Evolutionary conservation across 768 basidiomycete genomes (phyloP), one percentile per base, ranked within the genome.

Genomic region (Holtermanniella nyarrowii): DNA sequence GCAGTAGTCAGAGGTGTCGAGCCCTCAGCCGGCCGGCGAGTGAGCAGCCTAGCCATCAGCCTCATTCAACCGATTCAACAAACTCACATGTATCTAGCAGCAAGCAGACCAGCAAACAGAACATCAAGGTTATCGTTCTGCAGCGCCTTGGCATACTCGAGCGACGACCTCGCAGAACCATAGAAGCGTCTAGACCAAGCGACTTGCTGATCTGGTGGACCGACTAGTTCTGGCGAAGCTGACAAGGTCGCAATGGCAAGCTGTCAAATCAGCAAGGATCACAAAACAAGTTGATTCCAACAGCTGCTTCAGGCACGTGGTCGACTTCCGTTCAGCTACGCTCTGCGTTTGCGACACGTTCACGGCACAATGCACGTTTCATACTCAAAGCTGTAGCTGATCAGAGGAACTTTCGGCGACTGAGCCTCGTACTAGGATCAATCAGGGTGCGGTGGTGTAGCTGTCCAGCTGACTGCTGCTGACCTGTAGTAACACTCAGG

Each of bases 51-150:
- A 42, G 3, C 47, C 24, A 3, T 4, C n/a, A n/a, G n/a, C 31
- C 31, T 7, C 31, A 16, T 16, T 37, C 31, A 7, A 7, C 10
- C 31, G 31, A 2, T 5, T 31, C n/a, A 48, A n/a, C 13, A 14
- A n/a, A 60, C 71, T 58, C 16, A 73, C 70, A 73, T 69, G 57
- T 71, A 73, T 39, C 72, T 57, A 1, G 70, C 71, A 16, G 71
- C 69, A 23, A 73, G 58, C 11, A 73, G 57, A 11, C 72, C 68
- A 22, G 69, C 72, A 45, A 68, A 68, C 21, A 73, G 57, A 3
- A 73, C 64, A 46, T 73, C 70, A 12, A 73, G 58, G 46, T 72
- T 73, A 48, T 73, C 72, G 31, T 69, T 31, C 53, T 73, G 72
- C 12, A 73, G 53, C 3, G 72, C 72, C 50, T 72, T 69, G 25